Percentiles rank a stretch among this genome's conserved stretches.
phyloP scores from a whole-genome alignment of 129 eudicot genomes.

The Chrysanthemum lavandulifolium region DNA sequence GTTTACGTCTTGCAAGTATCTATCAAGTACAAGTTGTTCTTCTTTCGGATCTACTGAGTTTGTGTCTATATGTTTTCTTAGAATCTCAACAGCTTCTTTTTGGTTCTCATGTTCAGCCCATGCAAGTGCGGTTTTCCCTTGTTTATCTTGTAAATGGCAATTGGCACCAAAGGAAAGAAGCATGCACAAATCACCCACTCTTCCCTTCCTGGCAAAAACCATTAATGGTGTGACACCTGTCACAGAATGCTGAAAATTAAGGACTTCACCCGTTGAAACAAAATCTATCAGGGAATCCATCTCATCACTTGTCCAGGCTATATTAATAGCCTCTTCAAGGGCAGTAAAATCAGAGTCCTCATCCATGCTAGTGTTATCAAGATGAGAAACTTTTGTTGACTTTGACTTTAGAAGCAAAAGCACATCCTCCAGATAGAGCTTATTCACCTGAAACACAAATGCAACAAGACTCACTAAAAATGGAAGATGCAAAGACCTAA shows the following conservation, averaged over 20 bases:
- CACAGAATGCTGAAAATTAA: slow-evolving; percentile 67
- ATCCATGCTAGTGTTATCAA: slow-evolving; percentile 21
- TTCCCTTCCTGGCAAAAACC: slow-evolving; percentile 85
- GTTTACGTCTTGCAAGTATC: slow-evolving; percentile 54
- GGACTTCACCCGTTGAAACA: slow-evolving; percentile 54
- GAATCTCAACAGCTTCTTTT: slow-evolving; percentile 59
- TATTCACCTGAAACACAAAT: slow-evolving; percentile 58
- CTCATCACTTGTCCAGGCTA: slow-evolving; percentile 72
- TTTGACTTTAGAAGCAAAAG: slow-evolving; percentile 57
- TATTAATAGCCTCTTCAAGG: slow-evolving; percentile 77
- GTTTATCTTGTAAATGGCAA: slow-evolving; percentile 53
- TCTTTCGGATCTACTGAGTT: slow-evolving; percentile 39
- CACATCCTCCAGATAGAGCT: slow-evolving; percentile 75
- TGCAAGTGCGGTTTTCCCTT: slow-evolving; percentile 72
- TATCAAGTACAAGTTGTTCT: slow-evolving; percentile 63
- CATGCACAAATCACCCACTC: slow-evolving; percentile 74
- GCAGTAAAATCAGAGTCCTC: slow-evolving; percentile 46
- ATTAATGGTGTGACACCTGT: slow-evolving; percentile 88
- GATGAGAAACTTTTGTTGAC: slow-evolving; percentile 46
- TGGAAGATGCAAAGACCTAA: background rate
- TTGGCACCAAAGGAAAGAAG: slow-evolving; percentile 89
- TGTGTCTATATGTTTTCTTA: slow-evolving; percentile 49
- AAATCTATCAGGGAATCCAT: slow-evolving; percentile 65
- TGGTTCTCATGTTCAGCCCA: slow-evolving; percentile 79
- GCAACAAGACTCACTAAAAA: background rate